Evolutionary conservation across 2,329 filamentous ascomycete species (phyloP).

Genomic region (Alternaria solani): DNA sequence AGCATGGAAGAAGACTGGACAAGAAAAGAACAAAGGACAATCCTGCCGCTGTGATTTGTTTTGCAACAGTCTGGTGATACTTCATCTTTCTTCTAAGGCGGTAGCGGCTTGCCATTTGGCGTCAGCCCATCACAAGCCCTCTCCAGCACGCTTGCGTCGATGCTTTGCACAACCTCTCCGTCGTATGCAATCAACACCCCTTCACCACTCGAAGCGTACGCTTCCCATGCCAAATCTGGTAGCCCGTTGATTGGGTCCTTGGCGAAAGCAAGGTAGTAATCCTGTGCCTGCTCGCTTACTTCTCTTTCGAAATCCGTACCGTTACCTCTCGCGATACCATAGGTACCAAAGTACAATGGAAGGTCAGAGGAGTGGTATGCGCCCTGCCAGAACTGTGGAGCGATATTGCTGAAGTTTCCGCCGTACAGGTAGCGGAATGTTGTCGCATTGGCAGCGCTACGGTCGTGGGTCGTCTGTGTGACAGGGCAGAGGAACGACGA

Average conservation of each 20-base stretch:
- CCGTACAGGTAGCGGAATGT: constrained; percentile 52
- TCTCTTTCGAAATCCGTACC: constrained; percentile 39
- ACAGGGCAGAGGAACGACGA: constrained; percentile 42
- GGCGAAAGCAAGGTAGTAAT: constrained; percentile 49
- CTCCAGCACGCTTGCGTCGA: constrained; percentile 31
- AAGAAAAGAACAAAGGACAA: too few relatives aligned
- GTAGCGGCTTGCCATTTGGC: constrained; percentile 14
- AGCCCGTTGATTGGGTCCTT: constrained; percentile 42
- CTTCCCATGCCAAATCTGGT: constrained; percentile 43
- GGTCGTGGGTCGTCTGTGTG: constrained; percentile 36
- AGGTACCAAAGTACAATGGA: constrained; percentile 48
- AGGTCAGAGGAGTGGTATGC: constrained; percentile 50
- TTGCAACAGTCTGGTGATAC: neutral
- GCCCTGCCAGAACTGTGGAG: constrained; percentile 46
- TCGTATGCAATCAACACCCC: constrained; percentile 34
- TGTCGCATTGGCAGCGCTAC: constrained; percentile 31
- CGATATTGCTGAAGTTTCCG: constrained; percentile 49
- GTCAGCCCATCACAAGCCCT: constrained; percentile 24
- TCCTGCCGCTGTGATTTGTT: neutral
- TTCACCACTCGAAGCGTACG: constrained; percentile 38
- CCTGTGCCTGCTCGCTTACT: constrained; percentile 49
- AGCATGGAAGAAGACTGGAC: neutral
- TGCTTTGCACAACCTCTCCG: constrained; percentile 24
- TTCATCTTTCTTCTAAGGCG: neutral
- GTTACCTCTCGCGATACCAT: constrained; percentile 35